These are phyloP conservation scores for Aspergillus spinulosporus DNA, from an alignment of 2,329 filamentous ascomycete genomes.

Conservation along the genomic window DNA sequence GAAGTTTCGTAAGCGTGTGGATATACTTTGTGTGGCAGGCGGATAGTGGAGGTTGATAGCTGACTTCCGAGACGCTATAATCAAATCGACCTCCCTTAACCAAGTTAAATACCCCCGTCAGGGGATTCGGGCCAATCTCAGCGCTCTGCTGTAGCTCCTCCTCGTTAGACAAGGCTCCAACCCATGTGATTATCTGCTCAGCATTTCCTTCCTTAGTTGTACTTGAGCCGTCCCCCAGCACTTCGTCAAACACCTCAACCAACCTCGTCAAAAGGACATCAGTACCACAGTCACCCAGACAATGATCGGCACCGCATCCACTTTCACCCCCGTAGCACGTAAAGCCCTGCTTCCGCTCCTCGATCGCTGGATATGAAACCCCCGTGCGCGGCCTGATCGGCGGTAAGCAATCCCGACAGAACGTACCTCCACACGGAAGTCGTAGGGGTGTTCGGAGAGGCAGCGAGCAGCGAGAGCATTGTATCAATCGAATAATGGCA, in stretches of 20 bases:
- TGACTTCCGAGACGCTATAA: constrained; percentile 55
- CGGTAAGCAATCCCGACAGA: constrained; percentile 76
- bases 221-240: constrained; percentile 15
- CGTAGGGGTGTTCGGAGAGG: constrained; percentile 69
- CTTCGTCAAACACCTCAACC: constrained; percentile 57
- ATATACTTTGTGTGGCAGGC: constrained; percentile 42
- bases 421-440: constrained; percentile 75
- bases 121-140: constrained; percentile 17
- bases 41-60: constrained; percentile 43
- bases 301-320: constrained; percentile 69
- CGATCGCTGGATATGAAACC: constrained; percentile 74
- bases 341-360: constrained; percentile 68
- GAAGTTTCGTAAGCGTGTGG: constrained; percentile 58
- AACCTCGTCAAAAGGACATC: constrained; percentile 76
- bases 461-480: constrained; percentile 72
- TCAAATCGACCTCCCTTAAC: constrained; percentile 62
- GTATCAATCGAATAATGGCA: constrained; percentile 69
- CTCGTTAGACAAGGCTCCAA: constrained; percentile 28
- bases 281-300: constrained; percentile 70
- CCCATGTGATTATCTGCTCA: constrained; percentile 29
- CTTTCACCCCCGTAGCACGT: constrained; percentile 60
- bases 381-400: constrained; percentile 62
- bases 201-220: constrained; percentile 20
- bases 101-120: constrained; percentile 67
- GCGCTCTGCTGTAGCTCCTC: constrained; percentile 47